phyloP scores from a whole-genome alignment of 306 rosid genomes.

The Cajanus cajan region DNA sequence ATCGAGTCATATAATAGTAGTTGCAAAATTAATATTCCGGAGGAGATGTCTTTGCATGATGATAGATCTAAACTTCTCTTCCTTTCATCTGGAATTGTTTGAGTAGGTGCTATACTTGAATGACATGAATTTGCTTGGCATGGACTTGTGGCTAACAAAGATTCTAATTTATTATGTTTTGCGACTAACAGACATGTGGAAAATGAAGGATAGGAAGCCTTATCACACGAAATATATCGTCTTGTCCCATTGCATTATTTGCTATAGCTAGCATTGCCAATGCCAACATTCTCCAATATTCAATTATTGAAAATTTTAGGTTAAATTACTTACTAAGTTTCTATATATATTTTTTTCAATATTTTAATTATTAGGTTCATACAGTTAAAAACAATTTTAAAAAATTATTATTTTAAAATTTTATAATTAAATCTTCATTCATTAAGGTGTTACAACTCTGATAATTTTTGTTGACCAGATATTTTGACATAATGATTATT shows the following conservation, averaged over 20 bases:
- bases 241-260: neutral
- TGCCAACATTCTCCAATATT: neutral
- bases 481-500: no score
- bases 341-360: no score
- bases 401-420: no score
- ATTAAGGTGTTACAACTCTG: no score
- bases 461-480: no score
- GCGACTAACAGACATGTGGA: slow-evolving; percentile 27
- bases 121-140: slow-evolving; percentile 12
- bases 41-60: neutral
- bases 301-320: neutral
- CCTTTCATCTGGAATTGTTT: neutral
- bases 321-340: no score
- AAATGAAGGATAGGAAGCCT: slow-evolving; percentile 11
- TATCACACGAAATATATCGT: slow-evolving; percentile 17
- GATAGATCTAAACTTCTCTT: neutral
- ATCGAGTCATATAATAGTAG: neutral
- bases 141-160: slow-evolving; percentile 32
- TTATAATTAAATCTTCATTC: no score
- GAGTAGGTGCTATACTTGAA: neutral
- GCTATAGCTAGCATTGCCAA: neutral
- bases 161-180: slow-evolving; percentile 35
- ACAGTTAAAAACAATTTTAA: no score
- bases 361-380: no score
- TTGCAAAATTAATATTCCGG: neutral